A percentile compares a stretch with the other conserved stretches of the same genome.
These are phyloP conservation scores for Wickerhamiella vanderwaltii DNA, from an alignment of 805 yeast genomes.

Conservation along the genomic window DNA sequence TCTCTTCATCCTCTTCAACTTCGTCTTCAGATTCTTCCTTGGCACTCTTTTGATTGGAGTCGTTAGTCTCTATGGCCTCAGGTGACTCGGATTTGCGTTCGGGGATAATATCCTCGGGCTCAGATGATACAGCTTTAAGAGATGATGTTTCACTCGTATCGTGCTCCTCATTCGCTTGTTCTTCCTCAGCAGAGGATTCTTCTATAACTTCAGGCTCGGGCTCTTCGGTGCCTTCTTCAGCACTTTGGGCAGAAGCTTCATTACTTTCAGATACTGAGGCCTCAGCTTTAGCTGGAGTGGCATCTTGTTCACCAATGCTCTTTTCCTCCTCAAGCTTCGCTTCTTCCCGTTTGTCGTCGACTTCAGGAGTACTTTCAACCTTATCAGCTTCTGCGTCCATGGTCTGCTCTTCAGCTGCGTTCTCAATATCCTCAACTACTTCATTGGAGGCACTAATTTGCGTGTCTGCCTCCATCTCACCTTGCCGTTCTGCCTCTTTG, in stretches of 20 bases:
- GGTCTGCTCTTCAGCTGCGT: conserved; percentile 9
- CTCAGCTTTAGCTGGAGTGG: not conserved
- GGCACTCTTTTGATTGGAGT: too few species aligned
- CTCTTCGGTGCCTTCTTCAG: not conserved
- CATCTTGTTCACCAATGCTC: not conserved
- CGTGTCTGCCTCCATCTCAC: not conserved
- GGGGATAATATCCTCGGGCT: too few species aligned
- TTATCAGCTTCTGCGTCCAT: conserved; percentile 1
- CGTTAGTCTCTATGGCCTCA: too few species aligned
- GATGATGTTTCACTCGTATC: too few species aligned
- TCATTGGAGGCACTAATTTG: not conserved
- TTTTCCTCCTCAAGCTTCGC: conserved; percentile 3
- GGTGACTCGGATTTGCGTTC: too few species aligned
- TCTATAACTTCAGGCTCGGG: not conserved
- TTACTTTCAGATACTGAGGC: not conserved
- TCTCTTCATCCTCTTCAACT: conserved; percentile 5
- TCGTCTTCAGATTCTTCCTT: conserved; percentile 10
- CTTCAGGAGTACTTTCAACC: conserved; percentile 1
- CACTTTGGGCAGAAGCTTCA: not conserved
- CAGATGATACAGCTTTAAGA: too few species aligned
- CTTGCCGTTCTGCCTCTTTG: not conserved
- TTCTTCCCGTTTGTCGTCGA: not conserved
- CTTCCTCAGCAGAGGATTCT: too few species aligned
- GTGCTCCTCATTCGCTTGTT: too few species aligned
- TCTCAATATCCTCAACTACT: conserved; percentile 2